These are phyloP conservation scores for Aureobasidium sp. DNA, from an alignment of 2,329 filamentous ascomycete genomes.

Conservation along the genomic window DNA sequence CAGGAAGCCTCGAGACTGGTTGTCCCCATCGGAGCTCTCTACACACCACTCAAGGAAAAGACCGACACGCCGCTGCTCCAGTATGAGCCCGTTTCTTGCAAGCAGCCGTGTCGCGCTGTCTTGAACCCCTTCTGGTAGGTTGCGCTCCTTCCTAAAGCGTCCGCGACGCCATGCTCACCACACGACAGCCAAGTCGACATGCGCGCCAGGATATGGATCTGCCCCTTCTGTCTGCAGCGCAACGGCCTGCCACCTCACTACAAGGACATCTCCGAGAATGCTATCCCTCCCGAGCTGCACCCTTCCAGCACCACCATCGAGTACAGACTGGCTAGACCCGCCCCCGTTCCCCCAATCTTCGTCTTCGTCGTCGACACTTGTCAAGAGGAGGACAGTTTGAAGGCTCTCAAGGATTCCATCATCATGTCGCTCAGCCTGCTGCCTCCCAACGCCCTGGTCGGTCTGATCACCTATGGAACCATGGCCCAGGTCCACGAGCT, in stretches of 20 bases:
- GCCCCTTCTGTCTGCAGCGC: slow-evolving; percentile 77
- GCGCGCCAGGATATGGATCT: slow-evolving; percentile 79
- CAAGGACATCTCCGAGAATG: slow-evolving; percentile 79
- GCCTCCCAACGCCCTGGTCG: slow-evolving; percentile 74
- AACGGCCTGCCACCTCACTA: slow-evolving; percentile 80
- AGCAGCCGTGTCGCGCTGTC: slow-evolving; percentile 88
- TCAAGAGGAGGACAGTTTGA: slow-evolving; percentile 79
- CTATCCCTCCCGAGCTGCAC: slow-evolving; percentile 77
- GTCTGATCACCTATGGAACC: slow-evolving; percentile 81
- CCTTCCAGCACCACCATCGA: slow-evolving; percentile 83
- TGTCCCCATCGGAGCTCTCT: slow-evolving; percentile 91
- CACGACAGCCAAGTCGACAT: slow-evolving; percentile 67
- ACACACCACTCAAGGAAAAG: slow-evolving; percentile 94
- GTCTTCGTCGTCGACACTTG: slow-evolving; percentile 83
- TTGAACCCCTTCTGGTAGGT: slow-evolving; percentile 92
- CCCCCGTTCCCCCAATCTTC: slow-evolving; percentile 81
- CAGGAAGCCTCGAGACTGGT: slow-evolving; percentile 91
- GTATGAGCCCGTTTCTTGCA: slow-evolving; percentile 96
- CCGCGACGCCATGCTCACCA: slow-evolving; percentile 23
- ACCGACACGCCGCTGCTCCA: slow-evolving; percentile 80
- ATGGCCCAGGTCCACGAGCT: slow-evolving; percentile 98
- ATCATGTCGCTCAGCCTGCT: slow-evolving; percentile 79
- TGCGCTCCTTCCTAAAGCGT: background rate
- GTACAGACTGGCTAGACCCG: slow-evolving; percentile 72
- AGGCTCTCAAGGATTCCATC: slow-evolving; percentile 76